Conservation (phyloP, 495 filamentous ascomycete genomes). For the Penicillium tannophilum region DNA sequence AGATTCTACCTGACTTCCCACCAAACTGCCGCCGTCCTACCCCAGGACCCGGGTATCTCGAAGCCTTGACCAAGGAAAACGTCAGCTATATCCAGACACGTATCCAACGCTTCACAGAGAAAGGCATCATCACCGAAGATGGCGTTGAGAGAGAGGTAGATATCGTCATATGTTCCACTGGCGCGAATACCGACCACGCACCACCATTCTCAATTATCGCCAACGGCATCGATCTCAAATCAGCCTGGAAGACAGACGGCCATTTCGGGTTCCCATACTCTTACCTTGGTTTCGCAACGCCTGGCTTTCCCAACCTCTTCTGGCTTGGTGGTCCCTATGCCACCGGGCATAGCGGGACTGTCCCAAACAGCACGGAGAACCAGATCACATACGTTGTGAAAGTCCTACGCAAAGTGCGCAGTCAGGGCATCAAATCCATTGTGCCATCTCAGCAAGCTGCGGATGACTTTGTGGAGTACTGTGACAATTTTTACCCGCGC, state of each 20-base stretch:
- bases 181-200: slow-evolving; percentile 60
- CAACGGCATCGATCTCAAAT: slow-evolving; percentile 50
- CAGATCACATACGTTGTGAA: slow-evolving; percentile 63
- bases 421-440: slow-evolving; percentile 65
- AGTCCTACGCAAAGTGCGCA: slow-evolving; percentile 62
- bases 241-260: slow-evolving; percentile 52
- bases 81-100: slow-evolving; percentile 58
- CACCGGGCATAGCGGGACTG: slow-evolving; percentile 51
- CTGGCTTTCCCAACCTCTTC: slow-evolving; percentile 67
- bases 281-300: slow-evolving; percentile 63
- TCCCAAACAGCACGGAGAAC: slow-evolving; percentile 57
- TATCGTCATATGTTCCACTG: slow-evolving; percentile 68
- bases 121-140: slow-evolving; percentile 56
- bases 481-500: slow-evolving; percentile 60
- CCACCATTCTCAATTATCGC: slow-evolving; percentile 61
- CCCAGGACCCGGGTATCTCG: slow-evolving; percentile 71
- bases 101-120: slow-evolving; percentile 60
- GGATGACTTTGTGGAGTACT: slow-evolving; percentile 64
- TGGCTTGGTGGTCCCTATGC: slow-evolving; percentile 54
- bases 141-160: slow-evolving; percentile 55
- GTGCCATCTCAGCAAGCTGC: slow-evolving; percentile 54
- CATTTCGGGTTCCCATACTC: slow-evolving; percentile 63
- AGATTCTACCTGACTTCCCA: slow-evolving; percentile 64
- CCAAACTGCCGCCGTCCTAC: slow-evolving; percentile 72
- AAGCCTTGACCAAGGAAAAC: slow-evolving; percentile 65